Conservation (phyloP, 1,284 basidiomycete species). For the Leccinum pseudoinsigne region DNA sequence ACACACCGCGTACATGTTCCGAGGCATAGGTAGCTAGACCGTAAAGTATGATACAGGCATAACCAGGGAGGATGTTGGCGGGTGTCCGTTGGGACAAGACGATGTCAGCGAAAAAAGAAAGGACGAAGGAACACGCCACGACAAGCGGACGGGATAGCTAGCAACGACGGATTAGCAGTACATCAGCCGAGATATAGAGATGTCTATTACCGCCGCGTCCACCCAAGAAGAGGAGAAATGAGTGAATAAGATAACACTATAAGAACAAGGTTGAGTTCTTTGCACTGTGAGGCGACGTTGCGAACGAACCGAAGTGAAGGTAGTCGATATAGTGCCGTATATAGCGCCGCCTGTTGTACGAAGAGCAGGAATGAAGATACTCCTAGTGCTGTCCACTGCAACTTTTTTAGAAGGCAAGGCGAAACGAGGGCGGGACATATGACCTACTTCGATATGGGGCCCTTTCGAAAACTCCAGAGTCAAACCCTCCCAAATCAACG, state of each 20-base stretch:
- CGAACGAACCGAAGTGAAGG: slow-evolving; percentile 58
- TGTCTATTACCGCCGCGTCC: slow-evolving; percentile 43
- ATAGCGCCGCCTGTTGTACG: slow-evolving; percentile 60
- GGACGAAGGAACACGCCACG: slow-evolving; percentile 43
- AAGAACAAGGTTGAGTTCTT: slow-evolving; percentile 1
- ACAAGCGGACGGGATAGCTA: slow-evolving; percentile 49
- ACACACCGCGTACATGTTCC: slow-evolving; percentile 58
- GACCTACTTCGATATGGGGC: slow-evolving; percentile 58
- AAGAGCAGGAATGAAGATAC: slow-evolving; percentile 67
- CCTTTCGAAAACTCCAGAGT: slow-evolving; percentile 53
- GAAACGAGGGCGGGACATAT: not conserved
- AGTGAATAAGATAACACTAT: slow-evolving; percentile 63
- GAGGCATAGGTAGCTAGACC: slow-evolving; percentile 56
- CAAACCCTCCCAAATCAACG: slow-evolving; percentile 55
- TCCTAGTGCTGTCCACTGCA: slow-evolving; percentile 69
- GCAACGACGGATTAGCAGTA: not conserved
- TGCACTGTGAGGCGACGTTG: not conserved
- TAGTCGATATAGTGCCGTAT: slow-evolving; percentile 64
- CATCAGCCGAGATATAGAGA: slow-evolving; percentile 44
- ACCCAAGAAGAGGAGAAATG: slow-evolving; percentile 69
- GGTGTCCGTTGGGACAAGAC: slow-evolving; percentile 46
- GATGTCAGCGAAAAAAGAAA: slow-evolving; percentile 58
- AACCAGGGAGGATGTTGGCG: slow-evolving; percentile 54
- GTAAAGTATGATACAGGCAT: slow-evolving; percentile 61
- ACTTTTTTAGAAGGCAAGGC: slow-evolving; percentile 11